These are phyloP conservation scores for Catharanthus roseus DNA, from an alignment of 257 asterid genomes.

Conservation along the genomic window DNA sequence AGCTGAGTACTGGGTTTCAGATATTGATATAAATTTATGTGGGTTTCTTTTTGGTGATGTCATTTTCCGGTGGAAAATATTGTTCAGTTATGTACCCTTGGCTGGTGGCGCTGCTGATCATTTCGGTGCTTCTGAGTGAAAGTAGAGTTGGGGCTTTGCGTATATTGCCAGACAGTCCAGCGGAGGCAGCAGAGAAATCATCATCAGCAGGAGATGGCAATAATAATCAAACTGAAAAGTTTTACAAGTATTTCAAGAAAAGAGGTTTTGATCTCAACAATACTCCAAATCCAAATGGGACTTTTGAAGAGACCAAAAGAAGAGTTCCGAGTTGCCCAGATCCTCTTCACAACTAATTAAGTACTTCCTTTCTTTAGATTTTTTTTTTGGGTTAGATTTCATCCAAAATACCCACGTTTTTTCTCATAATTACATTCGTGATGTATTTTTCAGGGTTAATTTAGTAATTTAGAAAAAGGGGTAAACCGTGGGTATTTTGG, in stretches of 20 bases:
- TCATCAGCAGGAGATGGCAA: not conserved
- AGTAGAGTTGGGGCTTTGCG: slow-evolving; percentile 50
- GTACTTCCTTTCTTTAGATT: not conserved
- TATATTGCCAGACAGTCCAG: slow-evolving; percentile 32
- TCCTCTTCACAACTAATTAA: slow-evolving; percentile 79
- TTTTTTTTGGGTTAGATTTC: slow-evolving; percentile 16
- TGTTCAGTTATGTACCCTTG: slow-evolving; percentile 23
- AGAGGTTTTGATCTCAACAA: slow-evolving; percentile 25
- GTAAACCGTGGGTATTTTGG: slow-evolving; percentile 91
- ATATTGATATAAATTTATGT: slow-evolving; percentile 30
- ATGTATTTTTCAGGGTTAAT: slow-evolving; percentile 3
- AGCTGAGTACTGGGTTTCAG: not conserved
- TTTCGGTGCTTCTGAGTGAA: slow-evolving; percentile 33
- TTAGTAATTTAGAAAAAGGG: slow-evolving; percentile 14
- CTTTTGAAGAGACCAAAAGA: slow-evolving; percentile 53
- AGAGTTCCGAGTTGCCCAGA: slow-evolving; percentile 87
- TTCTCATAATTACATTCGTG: slow-evolving; percentile 18
- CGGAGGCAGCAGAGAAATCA: slow-evolving; percentile 19
- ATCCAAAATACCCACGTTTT: slow-evolving; percentile 77
- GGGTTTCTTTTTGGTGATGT: slow-evolving; percentile 46
- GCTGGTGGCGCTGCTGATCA: slow-evolving; percentile 26
- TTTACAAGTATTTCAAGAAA: slow-evolving; percentile 35
- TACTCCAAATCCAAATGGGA: slow-evolving; percentile 28
- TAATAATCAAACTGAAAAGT: slow-evolving; percentile 37
- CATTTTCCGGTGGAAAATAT: slow-evolving; percentile 42